Conservation (phyloP, 2,329 filamentous ascomycete genomes). For the Juglanconis sp. region DNA sequence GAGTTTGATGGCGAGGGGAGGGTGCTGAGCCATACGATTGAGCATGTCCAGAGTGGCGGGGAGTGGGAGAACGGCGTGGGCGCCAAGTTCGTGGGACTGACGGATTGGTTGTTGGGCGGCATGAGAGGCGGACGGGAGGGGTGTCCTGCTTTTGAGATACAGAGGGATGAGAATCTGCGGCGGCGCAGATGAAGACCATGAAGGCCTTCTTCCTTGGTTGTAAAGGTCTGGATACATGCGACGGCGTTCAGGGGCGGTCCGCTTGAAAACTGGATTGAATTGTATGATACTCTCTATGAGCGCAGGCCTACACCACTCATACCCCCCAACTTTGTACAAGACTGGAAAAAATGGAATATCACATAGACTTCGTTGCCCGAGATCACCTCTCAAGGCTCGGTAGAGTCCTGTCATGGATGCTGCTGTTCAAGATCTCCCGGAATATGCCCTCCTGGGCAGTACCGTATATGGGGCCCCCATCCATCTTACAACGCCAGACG, state of each 20-base stretch:
- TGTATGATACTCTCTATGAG: slow-evolving; percentile 3
- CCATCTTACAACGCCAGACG: neutral
- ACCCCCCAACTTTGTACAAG: neutral
- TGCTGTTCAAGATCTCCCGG: too few species aligned
- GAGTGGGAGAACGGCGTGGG: slow-evolving; percentile 79
- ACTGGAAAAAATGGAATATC: too few species aligned
- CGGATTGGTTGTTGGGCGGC: slow-evolving; percentile 88
- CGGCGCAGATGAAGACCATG: slow-evolving; percentile 9
- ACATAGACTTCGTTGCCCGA: too few species aligned
- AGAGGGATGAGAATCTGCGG: slow-evolving; percentile 1
- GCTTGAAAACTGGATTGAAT: neutral
- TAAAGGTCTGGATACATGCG: neutral
- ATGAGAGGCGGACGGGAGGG: slow-evolving; percentile 44
- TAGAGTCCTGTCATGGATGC: too few species aligned
- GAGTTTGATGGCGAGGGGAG: slow-evolving; percentile 87
- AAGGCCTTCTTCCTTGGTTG: neutral
- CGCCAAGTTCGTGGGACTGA: slow-evolving; percentile 82
- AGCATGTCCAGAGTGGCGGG: slow-evolving; percentile 80
- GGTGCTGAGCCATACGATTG: slow-evolving; percentile 85
- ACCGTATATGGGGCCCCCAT: too few species aligned
- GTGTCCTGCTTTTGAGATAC: slow-evolving; percentile 23
- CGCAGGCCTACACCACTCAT: slow-evolving; percentile 12
- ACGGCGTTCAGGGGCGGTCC: slow-evolving; percentile 2
- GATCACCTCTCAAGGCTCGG: too few species aligned
- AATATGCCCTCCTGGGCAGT: too few species aligned